phyloP scores from a whole-genome alignment of 257 asterid species.

The Ehretia macrophylla region DNA sequence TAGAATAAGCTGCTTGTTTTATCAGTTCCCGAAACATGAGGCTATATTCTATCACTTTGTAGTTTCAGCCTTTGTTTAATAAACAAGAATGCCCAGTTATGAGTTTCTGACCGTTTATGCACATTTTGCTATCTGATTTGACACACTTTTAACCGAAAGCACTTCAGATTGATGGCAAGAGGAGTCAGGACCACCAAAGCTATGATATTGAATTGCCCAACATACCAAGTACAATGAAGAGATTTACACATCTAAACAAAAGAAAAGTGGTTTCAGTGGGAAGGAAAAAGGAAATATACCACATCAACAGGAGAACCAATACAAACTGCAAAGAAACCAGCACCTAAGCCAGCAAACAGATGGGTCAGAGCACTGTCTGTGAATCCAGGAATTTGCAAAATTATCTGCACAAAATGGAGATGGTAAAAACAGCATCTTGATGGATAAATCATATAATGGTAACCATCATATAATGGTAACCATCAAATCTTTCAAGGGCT shows the following conservation, averaged over 20 bases:
- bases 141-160: background rate
- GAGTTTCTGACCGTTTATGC: background rate
- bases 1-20: too few relatives aligned
- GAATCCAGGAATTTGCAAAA: constrained; percentile 74
- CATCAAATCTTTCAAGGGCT: constrained; percentile 2
- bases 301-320: constrained; percentile 94
- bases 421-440: background rate
- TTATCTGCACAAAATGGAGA: constrained; percentile 43
- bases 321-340: constrained; percentile 94
- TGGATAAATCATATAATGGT: background rate
- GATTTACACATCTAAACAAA: constrained; percentile 4
- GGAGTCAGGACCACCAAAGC: background rate
- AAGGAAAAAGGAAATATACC: constrained; percentile 53
- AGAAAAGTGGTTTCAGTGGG: constrained; percentile 6
- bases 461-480: background rate
- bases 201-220: background rate
- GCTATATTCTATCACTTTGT: too few relatives aligned
- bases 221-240: background rate
- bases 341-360: constrained; percentile 86
- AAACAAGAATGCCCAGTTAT: background rate
- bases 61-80: too few relatives aligned
- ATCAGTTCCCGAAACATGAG: too few relatives aligned
- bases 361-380: constrained; percentile 72
- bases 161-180: background rate
- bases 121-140: background rate